Percentiles rank a stretch among this genome's conserved stretches.
Conservation (phyloP, 2,329 filamentous ascomycete genomes). For the Alternaria triticimaculans region DNA sequence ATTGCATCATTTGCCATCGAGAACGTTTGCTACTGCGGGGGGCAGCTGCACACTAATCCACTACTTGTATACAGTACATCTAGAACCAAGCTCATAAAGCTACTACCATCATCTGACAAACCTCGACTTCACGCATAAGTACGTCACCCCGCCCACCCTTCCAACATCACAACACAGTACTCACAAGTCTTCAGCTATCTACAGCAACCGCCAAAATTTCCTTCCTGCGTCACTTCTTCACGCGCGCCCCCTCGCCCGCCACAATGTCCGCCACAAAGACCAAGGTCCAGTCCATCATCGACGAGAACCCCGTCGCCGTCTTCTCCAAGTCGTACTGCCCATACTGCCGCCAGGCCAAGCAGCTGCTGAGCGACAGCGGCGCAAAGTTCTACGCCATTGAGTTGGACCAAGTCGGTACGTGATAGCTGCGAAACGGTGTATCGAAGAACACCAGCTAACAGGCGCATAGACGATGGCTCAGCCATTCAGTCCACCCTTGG, state of each 20-base stretch:
- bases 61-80: constrained; percentile 25
- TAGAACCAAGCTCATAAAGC: constrained; percentile 3
- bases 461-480: constrained; percentile 72
- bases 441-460: background rate
- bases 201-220: constrained; percentile 59
- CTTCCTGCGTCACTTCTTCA: constrained; percentile 77
- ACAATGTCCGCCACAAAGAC: constrained; percentile 82
- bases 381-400: constrained; percentile 80
- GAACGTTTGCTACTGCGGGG: constrained; percentile 33
- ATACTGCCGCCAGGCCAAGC: constrained; percentile 84
- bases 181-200: constrained; percentile 2
- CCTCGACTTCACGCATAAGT: background rate
- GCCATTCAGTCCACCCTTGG: constrained; percentile 84
- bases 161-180: background rate
- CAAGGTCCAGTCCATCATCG: constrained; percentile 85
- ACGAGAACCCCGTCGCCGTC: constrained; percentile 88
- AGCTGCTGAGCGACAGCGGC: constrained; percentile 70
- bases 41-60: constrained; percentile 34
- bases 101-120: background rate
- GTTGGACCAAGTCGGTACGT: constrained; percentile 82
- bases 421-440: background rate
- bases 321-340: constrained; percentile 98
- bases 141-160: background rate
- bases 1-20: constrained; percentile 43
- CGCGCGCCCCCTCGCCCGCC: constrained; percentile 63